Percentiles rank a stretch among this genome's conserved stretches.
phyloP scores from a whole-genome alignment of 2,329 filamentous ascomycete genomes.

The Basipetospora chlamydospora region DNA sequence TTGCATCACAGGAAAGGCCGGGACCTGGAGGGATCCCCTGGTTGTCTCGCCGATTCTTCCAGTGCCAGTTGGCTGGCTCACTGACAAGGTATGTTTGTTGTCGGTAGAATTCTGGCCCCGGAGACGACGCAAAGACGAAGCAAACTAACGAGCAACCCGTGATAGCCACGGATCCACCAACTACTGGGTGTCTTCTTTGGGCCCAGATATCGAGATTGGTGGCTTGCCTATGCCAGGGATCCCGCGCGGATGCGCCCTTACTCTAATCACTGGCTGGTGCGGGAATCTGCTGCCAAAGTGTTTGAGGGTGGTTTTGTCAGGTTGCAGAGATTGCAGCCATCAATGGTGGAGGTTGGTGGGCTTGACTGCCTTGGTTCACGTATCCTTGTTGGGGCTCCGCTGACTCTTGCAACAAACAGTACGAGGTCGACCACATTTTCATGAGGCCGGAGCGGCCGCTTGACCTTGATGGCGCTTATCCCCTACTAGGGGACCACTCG shows the following conservation, averaged over 20 bases:
- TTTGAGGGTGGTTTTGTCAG: background rate
- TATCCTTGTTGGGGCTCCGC: background rate
- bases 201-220: slow-evolving; percentile 16
- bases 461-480: background rate
- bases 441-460: background rate
- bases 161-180: background rate
- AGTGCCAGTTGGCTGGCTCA: background rate
- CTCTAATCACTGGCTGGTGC: background rate
- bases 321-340: background rate
- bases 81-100: background rate
- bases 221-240: slow-evolving; percentile 12
- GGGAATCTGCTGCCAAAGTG: background rate
- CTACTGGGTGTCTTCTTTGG: slow-evolving; percentile 16
- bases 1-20: background rate
- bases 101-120: no score
- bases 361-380: background rate
- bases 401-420: background rate
- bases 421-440: background rate
- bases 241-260: slow-evolving; percentile 4
- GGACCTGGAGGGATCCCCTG: background rate
- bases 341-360: background rate
- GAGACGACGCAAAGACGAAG: no score
- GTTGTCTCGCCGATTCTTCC: background rate
- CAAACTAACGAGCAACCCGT: no score
- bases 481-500: slow-evolving; percentile 5